Evolutionary conservation across 1,284 basidiomycete species (phyloP).

Genomic region (Apiotrichum montevideense): DNA sequence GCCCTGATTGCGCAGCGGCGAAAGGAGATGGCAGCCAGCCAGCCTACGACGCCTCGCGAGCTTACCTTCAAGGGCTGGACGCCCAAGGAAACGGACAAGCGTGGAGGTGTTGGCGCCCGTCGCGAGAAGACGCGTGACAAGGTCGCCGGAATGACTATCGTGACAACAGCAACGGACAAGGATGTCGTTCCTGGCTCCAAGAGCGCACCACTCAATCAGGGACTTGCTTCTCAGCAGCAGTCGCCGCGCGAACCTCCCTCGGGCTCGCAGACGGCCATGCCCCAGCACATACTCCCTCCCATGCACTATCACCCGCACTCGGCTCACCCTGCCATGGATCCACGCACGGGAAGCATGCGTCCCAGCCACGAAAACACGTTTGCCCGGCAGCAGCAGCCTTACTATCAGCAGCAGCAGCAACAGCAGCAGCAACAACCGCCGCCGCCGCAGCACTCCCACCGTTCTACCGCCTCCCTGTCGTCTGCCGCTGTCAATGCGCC

Average conservation of each 20-base stretch:
- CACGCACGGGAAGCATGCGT: conserved; percentile 30
- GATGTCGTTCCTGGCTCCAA: conserved; percentile 37
- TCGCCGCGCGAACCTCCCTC: conserved; percentile 35
- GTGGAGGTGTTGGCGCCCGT: conserved; percentile 34
- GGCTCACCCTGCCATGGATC: conserved; percentile 28
- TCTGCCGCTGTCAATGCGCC: neutral
- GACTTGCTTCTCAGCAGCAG: conserved; percentile 34
- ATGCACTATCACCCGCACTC: conserved; percentile 16
- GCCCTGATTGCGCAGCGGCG: conserved; percentile 41
- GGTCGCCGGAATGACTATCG: conserved; percentile 41
- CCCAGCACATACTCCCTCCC: conserved; percentile 32
- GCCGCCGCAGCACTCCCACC: conserved; percentile 7
- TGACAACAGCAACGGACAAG: conserved; percentile 31
- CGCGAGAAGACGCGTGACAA: conserved; percentile 43
- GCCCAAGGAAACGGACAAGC: conserved; percentile 31
- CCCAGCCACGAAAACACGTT: conserved; percentile 30
- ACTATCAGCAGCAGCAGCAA: conserved; percentile 16
- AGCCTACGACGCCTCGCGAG: conserved; percentile 35
- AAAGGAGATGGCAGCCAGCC: conserved; percentile 31
- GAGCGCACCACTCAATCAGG: conserved; percentile 41
- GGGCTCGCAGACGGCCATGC: conserved; percentile 35
- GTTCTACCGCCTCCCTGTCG: conserved; percentile 3
- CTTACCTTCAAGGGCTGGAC: conserved; percentile 43
- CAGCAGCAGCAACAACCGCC: neutral
- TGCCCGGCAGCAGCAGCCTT: conserved; percentile 30